Conservation (phyloP, 495 filamentous ascomycete genomes). For the Aspergillus cavernicola region DNA sequence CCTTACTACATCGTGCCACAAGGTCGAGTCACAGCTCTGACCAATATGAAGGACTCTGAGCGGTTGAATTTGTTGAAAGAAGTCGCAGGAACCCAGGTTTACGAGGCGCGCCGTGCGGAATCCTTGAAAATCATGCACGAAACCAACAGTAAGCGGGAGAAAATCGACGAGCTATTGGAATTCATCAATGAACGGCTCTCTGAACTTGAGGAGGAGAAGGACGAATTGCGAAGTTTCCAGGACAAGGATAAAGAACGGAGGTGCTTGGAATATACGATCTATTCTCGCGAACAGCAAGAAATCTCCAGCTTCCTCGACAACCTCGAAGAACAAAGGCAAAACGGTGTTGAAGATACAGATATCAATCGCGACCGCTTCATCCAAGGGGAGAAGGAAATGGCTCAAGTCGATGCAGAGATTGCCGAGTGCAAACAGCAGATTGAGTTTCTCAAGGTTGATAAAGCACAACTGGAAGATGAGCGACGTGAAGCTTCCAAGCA, state of each 20-base stretch:
- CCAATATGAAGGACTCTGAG: slow-evolving; percentile 96
- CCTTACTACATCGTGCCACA: slow-evolving; percentile 99
- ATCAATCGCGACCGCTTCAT: slow-evolving; percentile 74
- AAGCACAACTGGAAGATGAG: slow-evolving; percentile 84
- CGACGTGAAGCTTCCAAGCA: slow-evolving; percentile 71
- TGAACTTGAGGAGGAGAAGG: slow-evolving; percentile 95
- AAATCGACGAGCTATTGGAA: slow-evolving; percentile 88
- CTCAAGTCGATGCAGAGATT: slow-evolving; percentile 71
- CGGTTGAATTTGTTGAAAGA: slow-evolving; percentile 89
- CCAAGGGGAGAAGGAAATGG: slow-evolving; percentile 76
- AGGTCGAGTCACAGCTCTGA: slow-evolving; percentile 90
- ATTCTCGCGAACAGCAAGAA: slow-evolving; percentile 79
- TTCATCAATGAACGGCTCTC: slow-evolving; percentile 85
- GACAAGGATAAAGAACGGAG: slow-evolving; percentile 91
- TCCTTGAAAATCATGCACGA: slow-evolving; percentile 96
- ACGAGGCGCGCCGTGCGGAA: slow-evolving; percentile 85
- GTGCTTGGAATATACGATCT: slow-evolving; percentile 91
- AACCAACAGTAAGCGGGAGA: slow-evolving; percentile 86
- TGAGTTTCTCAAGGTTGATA: slow-evolving; percentile 83
- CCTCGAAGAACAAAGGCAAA: slow-evolving; percentile 76
- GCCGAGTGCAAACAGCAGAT: slow-evolving; percentile 75
- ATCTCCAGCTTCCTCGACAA: slow-evolving; percentile 73
- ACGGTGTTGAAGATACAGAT: slow-evolving; percentile 77
- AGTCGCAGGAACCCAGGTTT: slow-evolving; percentile 94
- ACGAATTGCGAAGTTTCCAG: slow-evolving; percentile 87